These are phyloP conservation scores for Solanum chacoense DNA, from an alignment of 305 asterid species.

Conservation along the genomic window DNA sequence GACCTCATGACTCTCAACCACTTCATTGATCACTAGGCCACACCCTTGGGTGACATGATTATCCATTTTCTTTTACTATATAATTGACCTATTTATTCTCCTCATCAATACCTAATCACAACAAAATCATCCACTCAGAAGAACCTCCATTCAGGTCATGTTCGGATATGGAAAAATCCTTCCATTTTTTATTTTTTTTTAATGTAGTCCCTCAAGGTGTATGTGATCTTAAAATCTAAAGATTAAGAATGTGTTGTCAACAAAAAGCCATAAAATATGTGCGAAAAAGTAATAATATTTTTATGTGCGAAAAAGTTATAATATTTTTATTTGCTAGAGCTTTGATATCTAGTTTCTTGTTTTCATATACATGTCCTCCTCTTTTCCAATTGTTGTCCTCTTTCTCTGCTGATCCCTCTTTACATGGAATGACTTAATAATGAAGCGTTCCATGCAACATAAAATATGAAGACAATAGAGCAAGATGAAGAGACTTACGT, in stretches of 20 bases:
- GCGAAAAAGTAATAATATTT: not conserved
- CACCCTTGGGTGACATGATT: not conserved
- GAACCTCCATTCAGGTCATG: not conserved
- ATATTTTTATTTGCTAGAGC: not conserved
- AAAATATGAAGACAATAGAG: not conserved
- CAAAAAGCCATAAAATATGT: not conserved
- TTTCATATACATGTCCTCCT: not conserved
- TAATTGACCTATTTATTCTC: not conserved
- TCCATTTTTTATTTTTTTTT: not conserved
- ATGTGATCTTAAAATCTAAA: not conserved
- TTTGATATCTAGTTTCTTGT: not conserved
- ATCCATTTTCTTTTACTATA: not conserved
- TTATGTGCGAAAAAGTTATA: not conserved
- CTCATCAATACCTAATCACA: not conserved
- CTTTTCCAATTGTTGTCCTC: not conserved
- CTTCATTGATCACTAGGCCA: not conserved
- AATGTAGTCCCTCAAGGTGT: not conserved
- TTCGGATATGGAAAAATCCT: not conserved
- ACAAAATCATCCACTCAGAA: not conserved
- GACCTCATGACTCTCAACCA: not conserved
- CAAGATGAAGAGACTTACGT: conserved; percentile 40
- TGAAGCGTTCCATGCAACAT: not conserved
- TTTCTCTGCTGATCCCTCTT: not conserved
- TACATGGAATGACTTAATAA: not conserved
- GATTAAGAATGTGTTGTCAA: not conserved